These are phyloP conservation scores for Paxillus ammoniavirescens DNA, from an alignment of 768 basidiomycete genomes.

Conservation along the genomic window DNA sequence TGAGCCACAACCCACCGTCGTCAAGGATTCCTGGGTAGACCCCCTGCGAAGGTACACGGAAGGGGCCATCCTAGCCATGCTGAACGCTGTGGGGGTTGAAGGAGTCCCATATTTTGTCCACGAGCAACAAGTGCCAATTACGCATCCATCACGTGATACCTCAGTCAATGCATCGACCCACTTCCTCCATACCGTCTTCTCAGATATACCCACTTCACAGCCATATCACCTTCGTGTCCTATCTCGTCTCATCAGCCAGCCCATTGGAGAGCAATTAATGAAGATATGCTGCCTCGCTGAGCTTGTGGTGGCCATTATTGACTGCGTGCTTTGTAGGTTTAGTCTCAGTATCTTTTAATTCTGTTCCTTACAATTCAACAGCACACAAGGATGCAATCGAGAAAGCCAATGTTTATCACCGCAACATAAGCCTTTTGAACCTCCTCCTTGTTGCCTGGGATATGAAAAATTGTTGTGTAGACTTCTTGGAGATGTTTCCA, in stretches of 20 bases:
- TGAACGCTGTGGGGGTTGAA: background rate
- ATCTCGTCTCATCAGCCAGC: background rate
- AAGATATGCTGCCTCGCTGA: too few relatives aligned
- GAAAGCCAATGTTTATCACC: background rate
- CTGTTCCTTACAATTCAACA: background rate
- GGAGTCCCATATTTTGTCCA: background rate
- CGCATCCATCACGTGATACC: background rate
- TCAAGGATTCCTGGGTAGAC: conserved; percentile 10
- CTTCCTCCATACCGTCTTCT: background rate
- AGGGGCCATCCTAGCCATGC: background rate
- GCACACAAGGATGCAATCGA: background rate
- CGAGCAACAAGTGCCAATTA: background rate
- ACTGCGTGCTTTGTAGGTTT: too few relatives aligned
- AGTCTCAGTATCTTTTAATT: too few relatives aligned
- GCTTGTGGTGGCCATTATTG: too few relatives aligned
- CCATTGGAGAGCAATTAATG: background rate
- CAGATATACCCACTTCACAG: background rate
- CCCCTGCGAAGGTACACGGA: background rate
- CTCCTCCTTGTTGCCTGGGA: background rate
- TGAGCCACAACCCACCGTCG: background rate
- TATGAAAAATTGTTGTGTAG: background rate
- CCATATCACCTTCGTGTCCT: background rate
- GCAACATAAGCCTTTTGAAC: conserved; percentile 7
- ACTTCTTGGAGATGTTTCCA: background rate
- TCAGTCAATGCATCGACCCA: background rate